phyloP scores from a whole-genome alignment of 306 rosid species.

The Heteromeles arbutifolia region DNA sequence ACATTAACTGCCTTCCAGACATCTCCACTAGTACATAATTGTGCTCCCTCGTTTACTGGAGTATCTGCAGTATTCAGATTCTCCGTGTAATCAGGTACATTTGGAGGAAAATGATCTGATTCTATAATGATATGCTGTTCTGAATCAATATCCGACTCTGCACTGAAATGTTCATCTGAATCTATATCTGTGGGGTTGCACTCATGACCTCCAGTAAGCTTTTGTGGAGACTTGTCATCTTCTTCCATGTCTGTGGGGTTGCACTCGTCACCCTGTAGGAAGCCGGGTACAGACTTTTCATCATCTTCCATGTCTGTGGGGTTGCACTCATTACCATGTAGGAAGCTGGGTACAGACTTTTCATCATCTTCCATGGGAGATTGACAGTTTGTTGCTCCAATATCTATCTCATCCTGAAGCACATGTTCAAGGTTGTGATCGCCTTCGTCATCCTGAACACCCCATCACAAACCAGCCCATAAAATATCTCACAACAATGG shows the following conservation, averaged over 20 bases:
- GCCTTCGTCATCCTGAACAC: slow-evolving; percentile 48
- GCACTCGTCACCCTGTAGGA: slow-evolving; percentile 11
- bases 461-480: slow-evolving; percentile 28
- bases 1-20: slow-evolving; percentile 56
- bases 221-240: not conserved
- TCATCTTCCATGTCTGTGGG: slow-evolving; percentile 13
- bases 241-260: slow-evolving; percentile 7
- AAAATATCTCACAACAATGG: slow-evolving; percentile 16
- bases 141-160: slow-evolving; percentile 17
- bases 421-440: slow-evolving; percentile 26
- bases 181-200: slow-evolving; percentile 15
- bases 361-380: slow-evolving; percentile 25
- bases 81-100: slow-evolving; percentile 33
- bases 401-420: slow-evolving; percentile 37
- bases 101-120: slow-evolving; percentile 23
- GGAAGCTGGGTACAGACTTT: slow-evolving; percentile 31
- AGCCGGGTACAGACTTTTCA: slow-evolving; percentile 32
- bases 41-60: slow-evolving; percentile 34
- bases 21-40: slow-evolving; percentile 41
- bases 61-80: slow-evolving; percentile 31
- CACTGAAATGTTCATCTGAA: not conserved
- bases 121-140: slow-evolving; percentile 23
- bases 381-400: slow-evolving; percentile 18
- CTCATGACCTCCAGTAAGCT: slow-evolving; percentile 25
- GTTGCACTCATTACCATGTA: not conserved